Conservation (phyloP, 75 land plant genomes). For the Cunninghamia lanceolata region DNA sequence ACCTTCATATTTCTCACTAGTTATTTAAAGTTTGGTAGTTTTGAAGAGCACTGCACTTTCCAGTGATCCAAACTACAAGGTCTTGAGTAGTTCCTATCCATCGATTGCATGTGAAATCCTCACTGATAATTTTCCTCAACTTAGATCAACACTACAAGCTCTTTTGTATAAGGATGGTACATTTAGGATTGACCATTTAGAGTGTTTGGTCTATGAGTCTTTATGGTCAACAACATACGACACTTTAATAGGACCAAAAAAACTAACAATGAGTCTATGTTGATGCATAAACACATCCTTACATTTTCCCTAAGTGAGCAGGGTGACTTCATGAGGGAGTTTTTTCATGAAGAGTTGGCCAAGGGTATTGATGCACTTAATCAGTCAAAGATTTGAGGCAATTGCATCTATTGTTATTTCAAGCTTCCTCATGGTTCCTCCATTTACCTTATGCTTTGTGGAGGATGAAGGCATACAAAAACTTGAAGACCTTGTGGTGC, state of each 20-base stretch:
- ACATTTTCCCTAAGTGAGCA: conserved; percentile 66
- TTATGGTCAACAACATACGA: conserved; percentile 58
- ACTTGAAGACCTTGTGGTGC: conserved; percentile 59
- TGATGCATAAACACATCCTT: conserved; percentile 47
- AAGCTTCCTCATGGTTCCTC: conserved; percentile 35
- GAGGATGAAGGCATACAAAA: conserved; percentile 63
- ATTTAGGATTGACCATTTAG: conserved; percentile 91
- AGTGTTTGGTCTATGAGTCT: conserved; percentile 83
- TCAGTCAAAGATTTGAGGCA: conserved; percentile 50
- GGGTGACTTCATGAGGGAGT: conserved; percentile 83
- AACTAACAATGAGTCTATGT: conserved; percentile 15
- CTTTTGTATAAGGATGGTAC: conserved; percentile 89
- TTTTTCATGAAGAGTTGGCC: conserved; percentile 75
- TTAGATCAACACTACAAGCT: conserved; percentile 58
- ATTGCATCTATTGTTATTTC: conserved; percentile 27
- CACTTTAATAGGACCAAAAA: conserved; percentile 13
- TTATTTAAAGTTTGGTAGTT: conserved; percentile 94
- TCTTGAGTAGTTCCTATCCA: conserved; percentile 89
- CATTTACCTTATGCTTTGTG: conserved; percentile 26
- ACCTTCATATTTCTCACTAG: conserved; percentile 98
- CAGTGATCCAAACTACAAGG: conserved; percentile 89
- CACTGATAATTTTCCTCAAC: conserved; percentile 77
- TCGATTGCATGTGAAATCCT: conserved; percentile 98
- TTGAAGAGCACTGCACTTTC: conserved; percentile 90
- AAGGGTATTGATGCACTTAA: conserved; percentile 96